Percentiles rank a stretch among this genome's conserved stretches.
Evolutionary conservation across 345 rosid genomes (phyloP).

Genomic region (Rhodamnia rubescens): DNA sequence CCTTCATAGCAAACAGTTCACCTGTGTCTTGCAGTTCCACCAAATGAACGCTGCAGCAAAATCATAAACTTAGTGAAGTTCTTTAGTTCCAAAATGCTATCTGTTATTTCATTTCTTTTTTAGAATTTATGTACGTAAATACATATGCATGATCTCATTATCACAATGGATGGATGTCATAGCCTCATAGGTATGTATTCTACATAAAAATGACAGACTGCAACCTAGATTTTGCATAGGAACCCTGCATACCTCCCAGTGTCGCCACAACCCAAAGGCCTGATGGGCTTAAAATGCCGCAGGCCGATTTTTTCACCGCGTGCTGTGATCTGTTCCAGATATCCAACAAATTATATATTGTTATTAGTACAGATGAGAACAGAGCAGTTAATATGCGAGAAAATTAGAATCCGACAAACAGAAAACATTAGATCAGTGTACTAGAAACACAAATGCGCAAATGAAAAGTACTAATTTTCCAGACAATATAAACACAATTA

Average conservation of each 20-base stretch:
- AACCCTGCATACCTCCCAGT: conserved; percentile 69
- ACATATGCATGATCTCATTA: not conserved
- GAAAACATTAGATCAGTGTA: not conserved
- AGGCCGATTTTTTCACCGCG: conserved; percentile 62
- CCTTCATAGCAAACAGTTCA: conserved; percentile 86
- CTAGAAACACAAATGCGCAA: not conserved
- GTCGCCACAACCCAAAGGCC: conserved; percentile 94
- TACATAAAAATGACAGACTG: not conserved
- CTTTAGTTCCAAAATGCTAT: not conserved
- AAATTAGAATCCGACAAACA: not conserved
- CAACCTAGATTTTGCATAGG: not conserved
- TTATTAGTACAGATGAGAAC: not conserved
- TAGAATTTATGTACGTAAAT: not conserved
- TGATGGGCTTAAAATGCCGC: conserved; percentile 85
- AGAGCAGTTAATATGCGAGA: not conserved
- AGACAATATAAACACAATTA: not conserved
- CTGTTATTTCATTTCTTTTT: not conserved
- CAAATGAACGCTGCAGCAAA: conserved; percentile 60
- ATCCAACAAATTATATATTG: not conserved
- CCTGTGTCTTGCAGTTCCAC: conserved; percentile 78
- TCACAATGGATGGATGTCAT: not conserved
- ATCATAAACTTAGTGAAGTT: not conserved
- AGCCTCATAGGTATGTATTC: not conserved
- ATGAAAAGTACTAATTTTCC: not conserved
- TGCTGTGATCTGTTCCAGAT: conserved; percentile 45